Percentiles rank a stretch among this genome's conserved stretches.
These are phyloP conservation scores for Dianthus caryophyllus DNA, from an alignment of 148 eudicot genomes.

Conservation along the genomic window DNA sequence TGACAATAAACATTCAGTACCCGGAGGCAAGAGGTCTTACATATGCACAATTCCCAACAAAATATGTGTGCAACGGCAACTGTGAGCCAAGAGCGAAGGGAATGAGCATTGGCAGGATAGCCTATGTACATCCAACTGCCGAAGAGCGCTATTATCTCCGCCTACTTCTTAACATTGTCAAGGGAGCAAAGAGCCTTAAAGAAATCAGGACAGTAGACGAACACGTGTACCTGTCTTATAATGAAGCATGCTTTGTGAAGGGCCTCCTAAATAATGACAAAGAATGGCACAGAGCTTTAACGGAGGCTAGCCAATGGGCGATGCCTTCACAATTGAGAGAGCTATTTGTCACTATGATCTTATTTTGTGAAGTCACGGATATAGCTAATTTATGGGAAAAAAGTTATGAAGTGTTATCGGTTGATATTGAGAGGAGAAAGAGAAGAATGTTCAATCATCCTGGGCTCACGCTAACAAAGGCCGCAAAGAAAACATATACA, in stretches of 20 bases:
- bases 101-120: background rate
- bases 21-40: background rate
- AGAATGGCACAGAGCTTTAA: constrained; percentile 8
- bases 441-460: constrained; percentile 6
- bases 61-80: background rate
- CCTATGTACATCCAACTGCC: background rate
- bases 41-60: background rate
- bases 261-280: constrained; percentile 3
- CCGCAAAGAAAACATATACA: background rate
- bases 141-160: background rate
- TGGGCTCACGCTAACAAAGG: background rate
- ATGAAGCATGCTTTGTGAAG: background rate
- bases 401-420: background rate
- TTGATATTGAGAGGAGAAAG: too few relatives aligned
- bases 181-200: background rate
- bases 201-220: background rate
- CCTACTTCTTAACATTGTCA: background rate
- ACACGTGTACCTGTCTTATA: background rate
- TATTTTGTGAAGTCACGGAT: background rate
- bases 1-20: background rate
- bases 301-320: background rate
- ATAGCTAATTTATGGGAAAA: background rate
- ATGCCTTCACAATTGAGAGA: background rate
- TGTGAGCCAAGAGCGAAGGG: background rate
- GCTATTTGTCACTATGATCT: background rate